phyloP scores from a whole-genome alignment of 2,329 filamentous ascomycete genomes.

The Botrytis fabae region DNA sequence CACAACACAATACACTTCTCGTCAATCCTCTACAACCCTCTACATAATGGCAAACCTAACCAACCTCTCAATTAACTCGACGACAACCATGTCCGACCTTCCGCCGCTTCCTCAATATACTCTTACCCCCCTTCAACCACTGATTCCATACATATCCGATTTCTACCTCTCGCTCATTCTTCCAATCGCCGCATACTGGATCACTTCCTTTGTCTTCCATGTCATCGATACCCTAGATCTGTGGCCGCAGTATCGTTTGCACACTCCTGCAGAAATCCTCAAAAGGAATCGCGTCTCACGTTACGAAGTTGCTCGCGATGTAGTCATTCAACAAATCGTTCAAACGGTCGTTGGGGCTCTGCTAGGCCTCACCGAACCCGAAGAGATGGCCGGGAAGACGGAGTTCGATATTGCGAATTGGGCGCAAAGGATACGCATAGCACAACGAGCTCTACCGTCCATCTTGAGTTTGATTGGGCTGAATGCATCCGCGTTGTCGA shows the following conservation, averaged over 20 bases:
- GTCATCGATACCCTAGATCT: constrained; percentile 80
- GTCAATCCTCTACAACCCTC: neutral
- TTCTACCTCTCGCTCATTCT: constrained; percentile 73
- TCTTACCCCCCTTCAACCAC: constrained; percentile 65
- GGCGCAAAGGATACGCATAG: constrained; percentile 78
- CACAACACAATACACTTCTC: neutral
- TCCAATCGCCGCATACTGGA: constrained; percentile 87
- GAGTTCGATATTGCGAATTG: constrained; percentile 87
- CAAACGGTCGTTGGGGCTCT: constrained; percentile 72
- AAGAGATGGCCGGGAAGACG: constrained; percentile 73
- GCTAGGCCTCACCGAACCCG: constrained; percentile 70
- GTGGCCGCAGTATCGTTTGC: constrained; percentile 87
- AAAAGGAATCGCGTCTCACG: constrained; percentile 86
- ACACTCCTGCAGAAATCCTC: constrained; percentile 90
- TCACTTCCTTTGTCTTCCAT: constrained; percentile 77
- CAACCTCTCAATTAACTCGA: constrained; percentile 40
- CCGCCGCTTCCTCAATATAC: constrained; percentile 86
- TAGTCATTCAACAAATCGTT: constrained; percentile 86
- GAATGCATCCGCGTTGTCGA: constrained; percentile 72
- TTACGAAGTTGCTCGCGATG: constrained; percentile 85
- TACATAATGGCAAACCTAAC: constrained; percentile 50
- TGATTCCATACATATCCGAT: constrained; percentile 79
- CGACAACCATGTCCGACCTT: constrained; percentile 56
- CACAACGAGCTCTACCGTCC: constrained; percentile 74
- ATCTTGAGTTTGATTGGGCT: constrained; percentile 72